These are phyloP conservation scores for Aspergillus tamarii DNA, from an alignment of 2,329 filamentous ascomycete genomes.

Conservation along the genomic window DNA sequence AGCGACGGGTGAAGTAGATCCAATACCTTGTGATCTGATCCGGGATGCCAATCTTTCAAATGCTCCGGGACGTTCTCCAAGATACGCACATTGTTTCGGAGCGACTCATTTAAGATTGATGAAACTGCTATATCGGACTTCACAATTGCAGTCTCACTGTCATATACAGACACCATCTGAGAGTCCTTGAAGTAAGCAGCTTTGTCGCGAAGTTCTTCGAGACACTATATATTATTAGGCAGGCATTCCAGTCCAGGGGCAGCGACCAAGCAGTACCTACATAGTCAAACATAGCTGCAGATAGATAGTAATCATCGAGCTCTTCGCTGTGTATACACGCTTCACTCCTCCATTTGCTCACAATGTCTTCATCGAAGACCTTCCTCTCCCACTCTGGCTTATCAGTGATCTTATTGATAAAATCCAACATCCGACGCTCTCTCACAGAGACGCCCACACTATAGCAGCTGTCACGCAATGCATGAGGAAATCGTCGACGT, in stretches of 20 bases:
- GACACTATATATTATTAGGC: neutral
- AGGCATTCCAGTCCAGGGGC: neutral
- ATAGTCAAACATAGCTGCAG: constrained; percentile 1
- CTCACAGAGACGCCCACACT: constrained; percentile 2
- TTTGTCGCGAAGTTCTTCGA: constrained; percentile 6
- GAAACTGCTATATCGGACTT: constrained; percentile 49
- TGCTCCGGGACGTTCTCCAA: constrained; percentile 55
- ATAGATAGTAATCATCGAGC: neutral
- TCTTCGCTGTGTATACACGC: constrained; percentile 5
- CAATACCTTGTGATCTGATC: constrained; percentile 59
- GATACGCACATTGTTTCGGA: constrained; percentile 50
- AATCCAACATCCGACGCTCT: constrained; percentile 9
- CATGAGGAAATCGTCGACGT: constrained; percentile 2
- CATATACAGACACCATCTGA: constrained; percentile 3
- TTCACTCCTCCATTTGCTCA: constrained; percentile 39
- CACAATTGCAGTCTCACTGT: constrained; percentile 2
- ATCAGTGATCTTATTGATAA: constrained; percentile 39
- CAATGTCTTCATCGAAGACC: constrained; percentile 39
- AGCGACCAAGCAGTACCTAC: neutral
- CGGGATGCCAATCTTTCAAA: constrained; percentile 65
- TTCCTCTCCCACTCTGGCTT: constrained; percentile 47
- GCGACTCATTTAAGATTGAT: constrained; percentile 40
- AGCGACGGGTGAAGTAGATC: constrained; percentile 68
- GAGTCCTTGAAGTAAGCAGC: neutral
- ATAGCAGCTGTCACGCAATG: neutral